Evolutionary conservation across 345 rosid species (phyloP).

Genomic region (Hypericum androsaemum): DNA sequence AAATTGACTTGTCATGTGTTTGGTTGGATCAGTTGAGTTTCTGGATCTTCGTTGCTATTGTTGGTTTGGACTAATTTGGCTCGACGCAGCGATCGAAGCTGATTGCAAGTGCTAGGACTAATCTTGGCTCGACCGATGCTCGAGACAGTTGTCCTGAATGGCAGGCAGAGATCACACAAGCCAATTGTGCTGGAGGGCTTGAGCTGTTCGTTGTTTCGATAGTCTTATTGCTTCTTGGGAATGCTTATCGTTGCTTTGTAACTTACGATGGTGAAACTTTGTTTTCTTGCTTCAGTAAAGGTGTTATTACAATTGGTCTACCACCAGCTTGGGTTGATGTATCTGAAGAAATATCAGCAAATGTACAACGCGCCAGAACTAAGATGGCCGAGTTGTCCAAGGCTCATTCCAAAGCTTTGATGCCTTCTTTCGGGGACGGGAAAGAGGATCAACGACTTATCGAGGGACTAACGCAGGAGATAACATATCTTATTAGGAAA

Average conservation of each 20-base stretch:
- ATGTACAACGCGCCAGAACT: conserved; percentile 60
- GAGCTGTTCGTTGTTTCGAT: background rate
- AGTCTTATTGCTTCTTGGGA: background rate
- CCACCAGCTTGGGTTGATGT: conserved; percentile 98
- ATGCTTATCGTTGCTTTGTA: background rate
- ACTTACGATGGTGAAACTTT: conserved; percentile 8
- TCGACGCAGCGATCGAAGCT: too few species aligned
- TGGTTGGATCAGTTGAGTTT: too few species aligned
- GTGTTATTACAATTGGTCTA: conserved; percentile 63
- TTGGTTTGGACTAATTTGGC: too few species aligned
- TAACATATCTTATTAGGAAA: conserved; percentile 61
- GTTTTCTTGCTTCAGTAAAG: conserved; percentile 49
- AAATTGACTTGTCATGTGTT: too few species aligned
- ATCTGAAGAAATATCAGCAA: conserved; percentile 77
- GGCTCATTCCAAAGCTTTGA: conserved; percentile 90
- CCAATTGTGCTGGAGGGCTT: too few species aligned
- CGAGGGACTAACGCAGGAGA: conserved; percentile 76
- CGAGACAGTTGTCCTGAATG: too few species aligned
- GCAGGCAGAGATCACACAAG: too few species aligned
- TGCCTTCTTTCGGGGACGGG: conserved; percentile 99
- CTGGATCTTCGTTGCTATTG: too few species aligned
- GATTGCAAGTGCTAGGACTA: too few species aligned
- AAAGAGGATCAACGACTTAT: conserved; percentile 85
- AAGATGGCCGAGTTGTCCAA: conserved; percentile 77
- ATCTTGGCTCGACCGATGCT: too few species aligned